Conservation (phyloP, 176 grass and related monocot genomes). For the Oryza rufipogon region DNA sequence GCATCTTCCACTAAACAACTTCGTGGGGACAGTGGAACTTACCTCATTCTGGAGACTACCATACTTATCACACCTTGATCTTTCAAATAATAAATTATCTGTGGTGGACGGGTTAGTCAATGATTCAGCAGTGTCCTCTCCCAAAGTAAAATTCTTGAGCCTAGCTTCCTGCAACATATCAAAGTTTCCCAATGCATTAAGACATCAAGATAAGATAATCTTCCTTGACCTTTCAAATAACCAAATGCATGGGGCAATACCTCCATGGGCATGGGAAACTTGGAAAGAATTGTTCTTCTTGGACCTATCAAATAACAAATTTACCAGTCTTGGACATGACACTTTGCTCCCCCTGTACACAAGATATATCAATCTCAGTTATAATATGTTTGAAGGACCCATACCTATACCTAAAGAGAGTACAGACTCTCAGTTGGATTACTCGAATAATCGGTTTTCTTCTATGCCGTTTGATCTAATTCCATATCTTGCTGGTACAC, state of each 20-base stretch:
- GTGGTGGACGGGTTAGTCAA: constrained; percentile 31
- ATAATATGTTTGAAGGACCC: constrained; percentile 20
- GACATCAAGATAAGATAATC: constrained; percentile 5
- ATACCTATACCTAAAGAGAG: constrained; percentile 4
- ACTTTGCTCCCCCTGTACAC: background rate
- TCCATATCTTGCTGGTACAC: background rate
- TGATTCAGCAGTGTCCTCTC: too few relatives aligned
- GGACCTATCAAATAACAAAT: constrained; percentile 56
- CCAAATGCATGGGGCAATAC: constrained; percentile 49
- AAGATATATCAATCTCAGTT: background rate
- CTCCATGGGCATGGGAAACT: constrained; percentile 50
- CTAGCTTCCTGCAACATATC: constrained; percentile 30
- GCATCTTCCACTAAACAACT: constrained; percentile 44
- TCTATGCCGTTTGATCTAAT: background rate
- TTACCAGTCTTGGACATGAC: constrained; percentile 42
- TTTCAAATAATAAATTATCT: constrained; percentile 48
- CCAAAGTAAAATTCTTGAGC: background rate
- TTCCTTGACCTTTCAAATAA: constrained; percentile 64
- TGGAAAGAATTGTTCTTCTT: constrained; percentile 14
- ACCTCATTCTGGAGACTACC: constrained; percentile 37
- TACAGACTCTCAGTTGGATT: background rate
- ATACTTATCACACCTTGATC: constrained; percentile 32
- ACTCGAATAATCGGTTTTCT: constrained; percentile 21
- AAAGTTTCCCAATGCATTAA: constrained; percentile 46
- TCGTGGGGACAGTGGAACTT: constrained; percentile 45